Evolutionary conservation across 2,329 filamentous ascomycete genomes (phyloP).

Genomic region (Penicillium sp.): DNA sequence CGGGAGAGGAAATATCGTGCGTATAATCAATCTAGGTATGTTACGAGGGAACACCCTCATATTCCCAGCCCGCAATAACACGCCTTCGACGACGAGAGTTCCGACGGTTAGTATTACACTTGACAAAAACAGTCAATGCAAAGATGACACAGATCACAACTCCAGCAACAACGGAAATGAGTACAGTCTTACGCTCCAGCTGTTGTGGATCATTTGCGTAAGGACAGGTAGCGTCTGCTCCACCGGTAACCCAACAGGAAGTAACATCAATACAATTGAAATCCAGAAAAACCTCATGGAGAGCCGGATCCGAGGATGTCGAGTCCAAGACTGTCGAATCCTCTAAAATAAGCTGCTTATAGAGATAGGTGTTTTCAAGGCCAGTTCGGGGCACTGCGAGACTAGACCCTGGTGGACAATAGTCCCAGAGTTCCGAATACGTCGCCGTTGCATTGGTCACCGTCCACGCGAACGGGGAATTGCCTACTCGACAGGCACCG

Average conservation of each 20-base stretch:
- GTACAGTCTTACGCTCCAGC: constrained; percentile 50
- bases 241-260: constrained; percentile 63
- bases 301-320: constrained; percentile 26
- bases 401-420: constrained; percentile 51
- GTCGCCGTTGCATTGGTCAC: constrained; percentile 46
- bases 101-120: constrained; percentile 63
- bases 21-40: neutral
- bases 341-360: constrained; percentile 41
- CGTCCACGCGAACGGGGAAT: constrained; percentile 60
- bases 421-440: constrained; percentile 47
- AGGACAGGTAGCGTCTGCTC: constrained; percentile 58
- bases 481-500: constrained; percentile 58
- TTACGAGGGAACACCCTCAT: constrained; percentile 65
- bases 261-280: constrained; percentile 60
- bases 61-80: constrained; percentile 61
- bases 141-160: constrained; percentile 64
- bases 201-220: constrained; percentile 51
- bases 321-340: constrained; percentile 27
- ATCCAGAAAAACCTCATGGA: constrained; percentile 56
- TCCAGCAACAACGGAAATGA: constrained; percentile 63
- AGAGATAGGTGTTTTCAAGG: constrained; percentile 63
- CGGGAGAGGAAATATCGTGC: too few species aligned
- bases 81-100: constrained; percentile 54
- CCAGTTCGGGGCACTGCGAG: constrained; percentile 63
- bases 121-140: constrained; percentile 62